phyloP scores from a whole-genome alignment of 2,329 filamentous ascomycete genomes.

The Colletotrichum zoysiae region DNA sequence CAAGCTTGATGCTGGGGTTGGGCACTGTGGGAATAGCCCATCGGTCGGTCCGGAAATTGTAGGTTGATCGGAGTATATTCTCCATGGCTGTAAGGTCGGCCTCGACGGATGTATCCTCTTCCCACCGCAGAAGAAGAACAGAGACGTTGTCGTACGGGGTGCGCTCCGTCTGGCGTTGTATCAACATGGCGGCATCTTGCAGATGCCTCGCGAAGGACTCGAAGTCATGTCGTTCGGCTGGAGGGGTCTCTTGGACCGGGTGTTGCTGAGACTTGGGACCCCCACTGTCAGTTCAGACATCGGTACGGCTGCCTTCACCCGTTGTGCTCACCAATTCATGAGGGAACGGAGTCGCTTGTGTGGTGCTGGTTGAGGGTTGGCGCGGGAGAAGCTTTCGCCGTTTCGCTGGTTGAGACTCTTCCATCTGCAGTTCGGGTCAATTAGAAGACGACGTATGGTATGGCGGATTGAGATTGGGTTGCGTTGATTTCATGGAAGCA shows the following conservation, averaged over 20 bases:
- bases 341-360: slow-evolving; percentile 37
- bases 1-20: slow-evolving; percentile 72
- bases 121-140: slow-evolving; percentile 72
- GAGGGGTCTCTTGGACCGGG: slow-evolving; percentile 56
- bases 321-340: slow-evolving; percentile 40
- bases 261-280: slow-evolving; percentile 49
- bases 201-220: slow-evolving; percentile 76
- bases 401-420: slow-evolving; percentile 42
- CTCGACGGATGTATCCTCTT: slow-evolving; percentile 68
- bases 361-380: slow-evolving; percentile 25
- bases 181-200: slow-evolving; percentile 76
- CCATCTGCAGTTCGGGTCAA: slow-evolving; percentile 40
- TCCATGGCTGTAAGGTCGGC: slow-evolving; percentile 68
- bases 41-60: slow-evolving; percentile 70
- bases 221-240: slow-evolving; percentile 70
- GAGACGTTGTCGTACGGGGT: slow-evolving; percentile 70
- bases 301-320: slow-evolving; percentile 35
- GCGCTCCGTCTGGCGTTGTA: slow-evolving; percentile 72
- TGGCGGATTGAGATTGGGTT: neutral
- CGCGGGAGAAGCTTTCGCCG: slow-evolving; percentile 42
- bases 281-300: slow-evolving; percentile 37
- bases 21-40: slow-evolving; percentile 72
- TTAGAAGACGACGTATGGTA: slow-evolving; percentile 15
- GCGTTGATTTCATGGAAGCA: slow-evolving; percentile 17
- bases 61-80: slow-evolving; percentile 69